Evolutionary conservation across 192 early-diverging fungal genomes (phyloP).

Genomic region (Coemansia sp.): DNA sequence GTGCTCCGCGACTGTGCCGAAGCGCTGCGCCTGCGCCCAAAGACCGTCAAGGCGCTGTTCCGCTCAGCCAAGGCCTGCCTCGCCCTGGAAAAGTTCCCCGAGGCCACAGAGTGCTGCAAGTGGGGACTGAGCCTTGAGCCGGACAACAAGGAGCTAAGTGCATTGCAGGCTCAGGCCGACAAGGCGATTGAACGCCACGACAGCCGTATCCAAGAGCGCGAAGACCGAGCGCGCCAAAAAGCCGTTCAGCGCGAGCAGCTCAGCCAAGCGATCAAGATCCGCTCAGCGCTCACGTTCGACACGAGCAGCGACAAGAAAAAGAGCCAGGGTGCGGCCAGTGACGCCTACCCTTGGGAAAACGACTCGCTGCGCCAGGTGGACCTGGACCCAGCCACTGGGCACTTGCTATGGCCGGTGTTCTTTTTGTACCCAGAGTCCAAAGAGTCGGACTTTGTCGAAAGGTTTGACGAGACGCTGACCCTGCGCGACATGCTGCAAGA

Average conservation of each 20-base stretch:
- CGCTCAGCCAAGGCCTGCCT: slow-evolving; percentile 79
- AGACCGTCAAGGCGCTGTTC: slow-evolving; percentile 90
- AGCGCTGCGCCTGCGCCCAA: slow-evolving; percentile 68
- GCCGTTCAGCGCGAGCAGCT: slow-evolving; percentile 47
- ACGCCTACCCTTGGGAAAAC: slow-evolving; percentile 36
- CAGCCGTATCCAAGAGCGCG: slow-evolving; percentile 20
- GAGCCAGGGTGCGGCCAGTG: background rate
- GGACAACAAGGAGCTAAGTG: slow-evolving; percentile 47
- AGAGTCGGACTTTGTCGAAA: slow-evolving; percentile 82
- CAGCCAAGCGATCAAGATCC: slow-evolving; percentile 51
- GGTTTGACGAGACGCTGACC: slow-evolving; percentile 77
- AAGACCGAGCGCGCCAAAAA: slow-evolving; percentile 42
- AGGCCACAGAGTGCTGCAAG: slow-evolving; percentile 83
- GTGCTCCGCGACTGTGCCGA: slow-evolving; percentile 86
- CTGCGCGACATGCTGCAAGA: slow-evolving; percentile 78
- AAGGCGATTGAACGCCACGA: slow-evolving; percentile 5
- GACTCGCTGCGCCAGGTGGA: slow-evolving; percentile 52
- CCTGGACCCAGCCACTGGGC: slow-evolving; percentile 55
- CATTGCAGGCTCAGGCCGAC: slow-evolving; percentile 30
- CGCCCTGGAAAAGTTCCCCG: slow-evolving; percentile 72
- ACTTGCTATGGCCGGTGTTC: slow-evolving; percentile 76
- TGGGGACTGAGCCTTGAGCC: slow-evolving; percentile 68
- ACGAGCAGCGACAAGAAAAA: slow-evolving; percentile 3
- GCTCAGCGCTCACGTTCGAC: slow-evolving; percentile 34
- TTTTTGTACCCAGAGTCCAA: slow-evolving; percentile 94